Percentiles rank a stretch among this genome's conserved stretches.
Conservation (phyloP, 164 flowering plant genomes). For the Tetracentron sinense region DNA sequence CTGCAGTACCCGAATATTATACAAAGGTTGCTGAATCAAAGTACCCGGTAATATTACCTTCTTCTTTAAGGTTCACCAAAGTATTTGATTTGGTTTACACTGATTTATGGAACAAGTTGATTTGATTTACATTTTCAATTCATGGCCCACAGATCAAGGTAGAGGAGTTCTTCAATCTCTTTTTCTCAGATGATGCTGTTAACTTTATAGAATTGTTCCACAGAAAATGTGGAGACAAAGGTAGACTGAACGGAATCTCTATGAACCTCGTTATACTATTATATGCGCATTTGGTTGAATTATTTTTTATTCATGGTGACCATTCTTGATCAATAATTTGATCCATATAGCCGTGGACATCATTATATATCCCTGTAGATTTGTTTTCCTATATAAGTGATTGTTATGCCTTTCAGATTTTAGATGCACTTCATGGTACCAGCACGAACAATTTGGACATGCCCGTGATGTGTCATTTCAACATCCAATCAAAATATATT, state of each 20-base stretch:
- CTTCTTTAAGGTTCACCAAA: too few species aligned
- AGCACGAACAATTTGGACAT: conserved; percentile 61
- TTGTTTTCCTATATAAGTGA: not conserved
- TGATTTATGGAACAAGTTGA: not conserved
- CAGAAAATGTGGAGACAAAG: conserved; percentile 81
- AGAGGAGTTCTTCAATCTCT: conserved; percentile 71
- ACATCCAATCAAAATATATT: conserved; percentile 88
- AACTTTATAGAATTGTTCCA: conserved; percentile 71
- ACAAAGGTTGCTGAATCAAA: conserved; percentile 73
- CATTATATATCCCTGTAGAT: not conserved
- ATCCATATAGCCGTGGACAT: not conserved
- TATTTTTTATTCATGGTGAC: not conserved
- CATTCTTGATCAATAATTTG: not conserved
- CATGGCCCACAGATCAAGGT: conserved; percentile 52
- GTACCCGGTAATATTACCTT: conserved; percentile 57
- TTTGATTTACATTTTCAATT: conserved; percentile 7
- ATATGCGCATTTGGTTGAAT: conserved; percentile 1
- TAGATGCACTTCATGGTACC: conserved; percentile 63
- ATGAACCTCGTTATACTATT: not conserved
- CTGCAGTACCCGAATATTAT: conserved; percentile 68
- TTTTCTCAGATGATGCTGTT: conserved; percentile 64
- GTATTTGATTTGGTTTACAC: not conserved
- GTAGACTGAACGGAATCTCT: conserved; percentile 28
- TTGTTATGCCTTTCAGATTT: conserved; percentile 49
- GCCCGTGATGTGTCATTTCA: conserved; percentile 76